phyloP scores from a whole-genome alignment of 176 grass and related monocot genomes.

The Oryza longistaminata region DNA sequence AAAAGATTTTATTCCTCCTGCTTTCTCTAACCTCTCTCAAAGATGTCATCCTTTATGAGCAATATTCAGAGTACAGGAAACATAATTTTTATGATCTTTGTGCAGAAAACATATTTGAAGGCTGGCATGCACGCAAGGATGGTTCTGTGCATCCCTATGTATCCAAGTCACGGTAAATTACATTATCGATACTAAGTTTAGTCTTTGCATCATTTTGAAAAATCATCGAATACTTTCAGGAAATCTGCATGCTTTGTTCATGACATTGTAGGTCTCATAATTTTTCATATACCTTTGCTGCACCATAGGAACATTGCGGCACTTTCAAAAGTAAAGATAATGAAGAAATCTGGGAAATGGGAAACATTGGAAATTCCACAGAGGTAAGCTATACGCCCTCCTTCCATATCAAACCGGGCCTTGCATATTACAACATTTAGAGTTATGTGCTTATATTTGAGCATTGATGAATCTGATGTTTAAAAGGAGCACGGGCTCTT shows the following conservation, averaged over 20 bases:
- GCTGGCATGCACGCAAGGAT: conserved; percentile 91
- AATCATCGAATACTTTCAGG: not conserved
- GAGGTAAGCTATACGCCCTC: conserved; percentile 51
- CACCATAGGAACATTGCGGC: conserved; percentile 77
- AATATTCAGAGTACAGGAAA: conserved; percentile 15
- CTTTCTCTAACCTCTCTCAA: conserved; percentile 9
- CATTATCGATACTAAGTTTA: conserved; percentile 4
- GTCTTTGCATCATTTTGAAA: not conserved
- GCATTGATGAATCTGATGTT: conserved; percentile 8
- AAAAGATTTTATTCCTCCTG: not conserved
- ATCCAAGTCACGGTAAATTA: conserved; percentile 79
- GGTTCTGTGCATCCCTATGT: conserved; percentile 81
- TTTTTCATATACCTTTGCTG: conserved; percentile 1
- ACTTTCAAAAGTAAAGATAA: conserved; percentile 87
- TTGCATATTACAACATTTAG: not conserved
- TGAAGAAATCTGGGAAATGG: conserved; percentile 88
- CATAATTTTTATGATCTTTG: conserved; percentile 41
- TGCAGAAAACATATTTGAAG: conserved; percentile 92
- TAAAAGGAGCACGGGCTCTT: not conserved
- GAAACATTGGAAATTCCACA: conserved; percentile 83
- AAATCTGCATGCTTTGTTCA: conserved; percentile 13
- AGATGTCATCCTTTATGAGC: conserved; percentile 29
- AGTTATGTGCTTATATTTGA: conserved; percentile 2
- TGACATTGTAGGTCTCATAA: not conserved
- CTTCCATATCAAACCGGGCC: not conserved